Evolutionary conservation across 2,329 filamentous ascomycete genomes (phyloP).

Genomic region (Dichotomopilus funicola): DNA sequence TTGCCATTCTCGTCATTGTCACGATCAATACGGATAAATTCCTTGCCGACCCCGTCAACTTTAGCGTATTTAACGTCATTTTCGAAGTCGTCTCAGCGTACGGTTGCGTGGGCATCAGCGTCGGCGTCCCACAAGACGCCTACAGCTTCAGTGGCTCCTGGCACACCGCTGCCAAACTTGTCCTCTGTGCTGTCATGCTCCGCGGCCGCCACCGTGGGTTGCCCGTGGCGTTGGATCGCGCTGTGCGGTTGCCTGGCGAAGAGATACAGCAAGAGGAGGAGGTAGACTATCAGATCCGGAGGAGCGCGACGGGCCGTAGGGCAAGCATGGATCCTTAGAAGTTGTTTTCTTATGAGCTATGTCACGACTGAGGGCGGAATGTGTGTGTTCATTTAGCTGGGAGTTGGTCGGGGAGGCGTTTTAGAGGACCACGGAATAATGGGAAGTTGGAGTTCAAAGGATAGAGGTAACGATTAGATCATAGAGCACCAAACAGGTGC

Average conservation of each 20-base stretch:
- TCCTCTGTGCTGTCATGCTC: constrained; percentile 51
- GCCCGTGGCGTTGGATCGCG: constrained; percentile 50
- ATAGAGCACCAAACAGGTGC: too few relatives aligned
- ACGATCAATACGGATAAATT: constrained; percentile 53
- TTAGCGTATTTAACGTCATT: constrained; percentile 52
- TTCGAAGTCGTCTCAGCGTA: constrained; percentile 53
- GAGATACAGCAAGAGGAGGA: constrained; percentile 35
- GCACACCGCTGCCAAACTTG: constrained; percentile 48
- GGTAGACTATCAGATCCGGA: constrained; percentile 35
- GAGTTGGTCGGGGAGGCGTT: too few relatives aligned
- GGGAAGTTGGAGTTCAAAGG: too few relatives aligned
- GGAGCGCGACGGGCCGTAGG: constrained; percentile 31
- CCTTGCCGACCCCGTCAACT: constrained; percentile 43
- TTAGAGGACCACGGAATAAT: too few relatives aligned
- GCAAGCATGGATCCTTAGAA: constrained; percentile 19
- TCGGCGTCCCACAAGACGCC: constrained; percentile 44
- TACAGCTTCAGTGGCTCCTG: constrained; percentile 52
- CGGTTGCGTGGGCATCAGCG: constrained; percentile 52
- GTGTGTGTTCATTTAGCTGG: too few relatives aligned
- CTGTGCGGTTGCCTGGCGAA: constrained; percentile 36
- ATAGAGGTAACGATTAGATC: too few relatives aligned
- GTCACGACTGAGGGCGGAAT: too few relatives aligned
- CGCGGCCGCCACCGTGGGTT: constrained; percentile 48
- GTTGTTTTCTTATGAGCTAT: not conserved
- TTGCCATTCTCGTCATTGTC: constrained; percentile 53